Evolutionary conservation across 345 rosid species (phyloP).

Genomic region (Arabidopsis suecica): DNA sequence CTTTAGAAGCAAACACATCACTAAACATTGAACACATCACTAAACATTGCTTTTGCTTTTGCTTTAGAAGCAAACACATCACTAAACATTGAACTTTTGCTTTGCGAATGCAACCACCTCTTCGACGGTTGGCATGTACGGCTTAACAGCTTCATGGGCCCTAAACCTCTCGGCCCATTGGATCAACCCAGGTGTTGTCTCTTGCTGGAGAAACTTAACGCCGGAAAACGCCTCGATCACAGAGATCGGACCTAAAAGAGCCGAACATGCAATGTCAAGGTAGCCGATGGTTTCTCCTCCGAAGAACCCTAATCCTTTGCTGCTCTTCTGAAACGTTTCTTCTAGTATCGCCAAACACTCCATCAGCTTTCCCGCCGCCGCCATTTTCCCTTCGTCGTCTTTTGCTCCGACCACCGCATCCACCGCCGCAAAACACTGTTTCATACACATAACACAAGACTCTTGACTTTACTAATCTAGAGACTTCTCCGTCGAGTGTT

Average conservation of each 20-base stretch:
- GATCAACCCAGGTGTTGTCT: slow-evolving; percentile 56
- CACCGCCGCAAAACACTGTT: slow-evolving; percentile 54
- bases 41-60: slow-evolving; percentile 11
- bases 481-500: neutral
- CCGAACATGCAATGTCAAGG: slow-evolving; percentile 64
- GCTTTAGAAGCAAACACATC: neutral
- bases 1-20: neutral
- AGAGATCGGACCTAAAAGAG: slow-evolving; percentile 58
- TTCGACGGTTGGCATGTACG: slow-evolving; percentile 65
- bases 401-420: slow-evolving; percentile 39
- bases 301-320: slow-evolving; percentile 71
- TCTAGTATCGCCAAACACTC: slow-evolving; percentile 57
- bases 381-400: slow-evolving; percentile 52
- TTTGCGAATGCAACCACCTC: slow-evolving; percentile 66
- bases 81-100: slow-evolving; percentile 36
- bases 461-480: neutral
- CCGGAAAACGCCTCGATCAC: slow-evolving; percentile 49
- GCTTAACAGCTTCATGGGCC: slow-evolving; percentile 62
- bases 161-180: slow-evolving; percentile 63
- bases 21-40: slow-evolving; percentile 27
- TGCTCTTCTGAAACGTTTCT: slow-evolving; percentile 52
- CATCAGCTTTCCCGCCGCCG: slow-evolving; percentile 39
- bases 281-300: slow-evolving; percentile 71
- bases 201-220: slow-evolving; percentile 49
- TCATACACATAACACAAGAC: neutral